phyloP scores from a whole-genome alignment of 2,329 filamentous ascomycete genomes.

The Zasmidium angulare region DNA sequence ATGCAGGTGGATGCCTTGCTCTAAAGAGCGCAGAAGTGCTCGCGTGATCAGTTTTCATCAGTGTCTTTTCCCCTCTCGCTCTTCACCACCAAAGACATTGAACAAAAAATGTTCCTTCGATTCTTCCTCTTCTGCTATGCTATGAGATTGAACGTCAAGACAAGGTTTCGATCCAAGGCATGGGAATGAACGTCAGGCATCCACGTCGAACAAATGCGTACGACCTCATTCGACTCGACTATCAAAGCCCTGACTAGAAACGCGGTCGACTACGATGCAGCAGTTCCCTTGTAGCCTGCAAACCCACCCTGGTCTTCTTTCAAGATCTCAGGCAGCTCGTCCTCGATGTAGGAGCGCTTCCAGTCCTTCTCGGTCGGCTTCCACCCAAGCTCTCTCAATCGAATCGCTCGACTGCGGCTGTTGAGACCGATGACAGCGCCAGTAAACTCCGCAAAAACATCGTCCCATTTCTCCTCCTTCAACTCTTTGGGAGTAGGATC shows the following conservation, averaged over 20 bases:
- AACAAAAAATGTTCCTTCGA: neutral
- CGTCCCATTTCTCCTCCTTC: constrained; percentile 39
- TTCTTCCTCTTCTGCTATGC: constrained; percentile 3
- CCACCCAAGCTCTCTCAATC: constrained; percentile 49
- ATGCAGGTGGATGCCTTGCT: neutral
- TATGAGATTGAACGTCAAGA: constrained; percentile 5
- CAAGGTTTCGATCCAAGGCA: neutral
- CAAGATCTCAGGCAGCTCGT: constrained; percentile 43
- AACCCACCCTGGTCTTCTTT: constrained; percentile 31
- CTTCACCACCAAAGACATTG: too few species aligned
- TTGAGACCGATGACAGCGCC: constrained; percentile 43
- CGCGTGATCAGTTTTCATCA: neutral
- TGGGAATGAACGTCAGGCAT: neutral
- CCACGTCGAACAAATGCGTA: neutral
- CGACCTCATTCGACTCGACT: too few species aligned
- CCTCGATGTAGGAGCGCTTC: constrained; percentile 40
- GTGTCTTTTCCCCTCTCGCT: neutral
- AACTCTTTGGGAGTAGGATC: constrained; percentile 40
- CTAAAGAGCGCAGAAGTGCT: neutral
- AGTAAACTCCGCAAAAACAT: constrained; percentile 43
- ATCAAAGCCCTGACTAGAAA: too few species aligned
- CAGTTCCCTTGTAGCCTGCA: constrained; percentile 19
- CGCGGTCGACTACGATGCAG: constrained; percentile 8
- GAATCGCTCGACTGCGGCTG: constrained; percentile 44
- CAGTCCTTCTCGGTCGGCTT: constrained; percentile 46